Base-by-base conservation (phyloP, 306 rosid species). In the Senna siamea region DNA sequence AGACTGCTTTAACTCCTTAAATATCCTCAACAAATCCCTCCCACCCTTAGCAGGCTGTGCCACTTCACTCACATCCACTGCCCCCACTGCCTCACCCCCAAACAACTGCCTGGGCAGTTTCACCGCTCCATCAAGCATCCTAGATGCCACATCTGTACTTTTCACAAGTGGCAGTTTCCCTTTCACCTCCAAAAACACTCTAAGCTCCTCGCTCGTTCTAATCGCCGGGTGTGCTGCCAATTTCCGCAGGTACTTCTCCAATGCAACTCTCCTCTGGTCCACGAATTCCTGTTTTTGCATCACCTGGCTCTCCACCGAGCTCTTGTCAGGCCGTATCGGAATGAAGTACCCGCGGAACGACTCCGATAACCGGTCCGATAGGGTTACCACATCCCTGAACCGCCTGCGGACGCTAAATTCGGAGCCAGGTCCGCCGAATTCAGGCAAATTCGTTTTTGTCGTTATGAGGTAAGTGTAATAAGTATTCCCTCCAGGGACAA, bases 271-370 rank as follows among this genome's bases (percentile, higher is more conserved):
- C 72, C 99, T 85, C 84, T 92, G 99, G 83, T 94, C 99, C 61
- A 94, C 98, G 46, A 94, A 94, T 72, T 94, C 99, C 65, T 87
- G 89, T 72, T 85, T 94, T 75, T 92, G 97, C 99, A 94, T 94
- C 73, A 94, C 96, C 79, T 94, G 97, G 67, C 96, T 90, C 87
- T 94, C 99, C 76, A 92, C 96, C 15, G 93, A 83, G 79, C 84
- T 92, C 92, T 94, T 94, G 73, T 94, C 99, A 52, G 99, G 99
- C 63, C 98, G 70, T 34, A 90, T 86, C 52, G 98, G 97, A 43
- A 94, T 81, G 60, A 94, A 90, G 23, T 81, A 79, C 8, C 99
- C 98, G 9, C 99, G 81, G 59, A 88, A 94, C 2, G 93, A 74
- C 87, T 92, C 99, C 0, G 96, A 76, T 34, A 92, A 75, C 73